These are phyloP conservation scores for Lagerstroemia speciosa DNA, from an alignment of 345 rosid species.

Conservation along the genomic window DNA sequence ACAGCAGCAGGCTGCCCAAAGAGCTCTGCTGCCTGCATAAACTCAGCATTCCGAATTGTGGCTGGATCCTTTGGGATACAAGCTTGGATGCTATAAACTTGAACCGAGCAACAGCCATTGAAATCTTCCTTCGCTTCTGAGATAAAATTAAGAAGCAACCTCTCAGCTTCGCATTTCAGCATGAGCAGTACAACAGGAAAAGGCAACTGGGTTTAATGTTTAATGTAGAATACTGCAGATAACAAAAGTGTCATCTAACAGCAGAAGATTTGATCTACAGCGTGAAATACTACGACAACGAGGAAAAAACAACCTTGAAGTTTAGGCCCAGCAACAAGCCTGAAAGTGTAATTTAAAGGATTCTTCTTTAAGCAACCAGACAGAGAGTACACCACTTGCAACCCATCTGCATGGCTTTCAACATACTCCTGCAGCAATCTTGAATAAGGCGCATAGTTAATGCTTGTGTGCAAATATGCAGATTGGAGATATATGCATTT, in stretches of 20 bases:
- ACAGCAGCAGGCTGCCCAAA: slow-evolving; percentile 42
- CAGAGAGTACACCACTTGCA: slow-evolving; percentile 64
- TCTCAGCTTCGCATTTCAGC: not conserved
- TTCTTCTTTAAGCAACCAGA: slow-evolving; percentile 74
- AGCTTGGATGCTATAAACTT: slow-evolving; percentile 80
- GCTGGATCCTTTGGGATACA: slow-evolving; percentile 77
- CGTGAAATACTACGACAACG: not conserved
- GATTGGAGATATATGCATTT: slow-evolving; percentile 1
- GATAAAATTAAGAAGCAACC: slow-evolving; percentile 10
- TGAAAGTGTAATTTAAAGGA: slow-evolving; percentile 48
- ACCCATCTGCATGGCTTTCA: slow-evolving; percentile 37
- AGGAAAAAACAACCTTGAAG: slow-evolving; percentile 52
- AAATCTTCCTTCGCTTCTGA: slow-evolving; percentile 79
- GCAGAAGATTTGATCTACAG: not conserved
- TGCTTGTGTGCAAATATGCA: not conserved
- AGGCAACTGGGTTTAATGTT: not conserved
- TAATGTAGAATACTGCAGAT: not conserved
- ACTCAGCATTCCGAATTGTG: slow-evolving; percentile 77
- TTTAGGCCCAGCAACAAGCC: slow-evolving; percentile 56
- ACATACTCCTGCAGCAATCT: slow-evolving; percentile 84
- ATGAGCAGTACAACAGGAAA: not conserved
- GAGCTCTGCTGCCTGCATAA: slow-evolving; percentile 83
- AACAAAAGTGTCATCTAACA: not conserved
- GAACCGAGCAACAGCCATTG: slow-evolving; percentile 51
- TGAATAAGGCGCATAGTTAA: slow-evolving; percentile 3